phyloP scores from a whole-genome alignment of 2,329 filamentous ascomycete genomes.

The Raffaelea albimanens region DNA sequence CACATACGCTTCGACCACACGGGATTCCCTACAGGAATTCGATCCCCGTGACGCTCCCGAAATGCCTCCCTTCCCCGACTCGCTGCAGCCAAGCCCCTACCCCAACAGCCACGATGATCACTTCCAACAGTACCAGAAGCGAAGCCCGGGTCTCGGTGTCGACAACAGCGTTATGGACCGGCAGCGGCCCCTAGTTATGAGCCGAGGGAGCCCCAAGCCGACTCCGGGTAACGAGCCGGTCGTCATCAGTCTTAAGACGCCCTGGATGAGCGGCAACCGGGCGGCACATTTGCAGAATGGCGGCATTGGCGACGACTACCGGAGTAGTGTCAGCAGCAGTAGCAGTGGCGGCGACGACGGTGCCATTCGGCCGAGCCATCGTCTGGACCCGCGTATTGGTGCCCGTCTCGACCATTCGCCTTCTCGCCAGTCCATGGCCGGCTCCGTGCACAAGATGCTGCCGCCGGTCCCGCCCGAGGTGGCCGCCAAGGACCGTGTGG shows the following conservation, averaged over 20 bases:
- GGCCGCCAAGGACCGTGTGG: conserved; percentile 51
- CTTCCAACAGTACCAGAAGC: background rate
- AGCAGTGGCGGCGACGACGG: conserved; percentile 6
- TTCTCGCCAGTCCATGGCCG: conserved; percentile 20
- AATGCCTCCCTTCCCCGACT: conserved; percentile 9
- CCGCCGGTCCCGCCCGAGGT: conserved; percentile 53
- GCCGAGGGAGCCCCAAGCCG: conserved; percentile 11
- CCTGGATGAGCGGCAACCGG: conserved; percentile 17
- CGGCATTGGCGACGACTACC: conserved; percentile 1
- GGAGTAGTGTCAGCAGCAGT: conserved; percentile 2
- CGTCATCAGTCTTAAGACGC: conserved; percentile 24
- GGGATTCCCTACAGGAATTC: conserved; percentile 20
- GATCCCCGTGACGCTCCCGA: conserved; percentile 7
- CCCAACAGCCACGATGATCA: background rate
- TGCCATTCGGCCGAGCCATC: background rate
- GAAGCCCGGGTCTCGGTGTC: background rate
- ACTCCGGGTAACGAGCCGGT: conserved; percentile 16
- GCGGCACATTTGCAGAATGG: conserved; percentile 7
- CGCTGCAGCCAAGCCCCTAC: conserved; percentile 3
- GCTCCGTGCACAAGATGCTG: conserved; percentile 43
- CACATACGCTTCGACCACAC: conserved; percentile 47
- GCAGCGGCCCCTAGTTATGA: conserved; percentile 23
- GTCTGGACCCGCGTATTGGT: background rate
- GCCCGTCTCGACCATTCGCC: conserved; percentile 14
- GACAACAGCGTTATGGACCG: conserved; percentile 28